These are phyloP conservation scores for Albugo laibachii DNA, from an alignment of 352 stramenopile species.

Conservation along the genomic window DNA sequence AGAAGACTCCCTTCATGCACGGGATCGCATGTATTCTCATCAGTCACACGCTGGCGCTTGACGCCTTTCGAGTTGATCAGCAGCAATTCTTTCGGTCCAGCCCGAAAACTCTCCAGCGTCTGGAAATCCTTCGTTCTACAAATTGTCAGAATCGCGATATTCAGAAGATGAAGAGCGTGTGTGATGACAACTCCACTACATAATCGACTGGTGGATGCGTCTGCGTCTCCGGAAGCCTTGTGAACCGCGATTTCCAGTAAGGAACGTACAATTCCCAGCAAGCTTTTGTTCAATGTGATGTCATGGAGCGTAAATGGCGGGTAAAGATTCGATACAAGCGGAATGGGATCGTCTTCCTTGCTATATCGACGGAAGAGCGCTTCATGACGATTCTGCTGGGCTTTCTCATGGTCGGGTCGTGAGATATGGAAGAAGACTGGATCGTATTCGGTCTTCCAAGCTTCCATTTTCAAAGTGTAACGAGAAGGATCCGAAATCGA, in stretches of 20 bases:
- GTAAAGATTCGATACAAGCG: constrained; percentile 42
- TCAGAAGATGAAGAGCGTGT: constrained; percentile 43
- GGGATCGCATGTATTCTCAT: constrained; percentile 19
- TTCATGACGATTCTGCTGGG: constrained; percentile 56
- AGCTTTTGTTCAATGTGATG: constrained; percentile 35
- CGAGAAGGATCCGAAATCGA: constrained; percentile 15
- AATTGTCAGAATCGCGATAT: constrained; percentile 22
- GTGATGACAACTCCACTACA: constrained; percentile 29
- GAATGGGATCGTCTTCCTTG: constrained; percentile 38
- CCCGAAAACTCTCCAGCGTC: too few species aligned
- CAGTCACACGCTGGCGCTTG: constrained; percentile 25
- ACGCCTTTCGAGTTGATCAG: constrained; percentile 30
- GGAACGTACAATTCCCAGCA: constrained; percentile 42
- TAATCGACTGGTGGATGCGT: constrained; percentile 14
- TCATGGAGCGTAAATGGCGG: constrained; percentile 30
- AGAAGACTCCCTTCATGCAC: constrained; percentile 48
- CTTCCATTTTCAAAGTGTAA: constrained; percentile 55
- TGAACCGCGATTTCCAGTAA: constrained; percentile 34
- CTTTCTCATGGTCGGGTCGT: constrained; percentile 52
- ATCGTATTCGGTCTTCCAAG: constrained; percentile 57
- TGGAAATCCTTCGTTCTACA: too few species aligned
- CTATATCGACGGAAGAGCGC: constrained; percentile 71
- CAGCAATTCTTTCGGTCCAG: constrained; percentile 17
- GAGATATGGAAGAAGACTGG: constrained; percentile 63
- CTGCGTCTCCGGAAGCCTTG: constrained; percentile 14